Conservation (phyloP, 495 filamentous ascomycete genomes). For the Physcia stellaris region DNA sequence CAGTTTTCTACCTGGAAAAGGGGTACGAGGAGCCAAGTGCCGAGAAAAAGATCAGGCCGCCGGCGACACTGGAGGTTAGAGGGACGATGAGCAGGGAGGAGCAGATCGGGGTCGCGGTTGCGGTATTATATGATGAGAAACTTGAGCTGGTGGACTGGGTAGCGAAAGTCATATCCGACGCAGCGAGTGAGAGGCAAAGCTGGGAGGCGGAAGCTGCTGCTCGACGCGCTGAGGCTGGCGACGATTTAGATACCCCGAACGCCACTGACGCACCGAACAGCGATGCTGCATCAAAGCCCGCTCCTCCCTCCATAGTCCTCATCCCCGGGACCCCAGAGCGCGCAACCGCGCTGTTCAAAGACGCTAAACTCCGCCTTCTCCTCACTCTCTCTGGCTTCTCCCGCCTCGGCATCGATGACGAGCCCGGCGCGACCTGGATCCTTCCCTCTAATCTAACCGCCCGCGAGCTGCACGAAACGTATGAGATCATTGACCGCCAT, state of each 20-base stretch:
- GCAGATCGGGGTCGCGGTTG: constrained; percentile 66
- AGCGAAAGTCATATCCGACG: constrained; percentile 50
- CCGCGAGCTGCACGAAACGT: constrained; percentile 44
- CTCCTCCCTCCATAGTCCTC: constrained; percentile 36
- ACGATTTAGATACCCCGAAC: constrained; percentile 1
- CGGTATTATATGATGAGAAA: constrained; percentile 63
- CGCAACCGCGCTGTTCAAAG: constrained; percentile 68
- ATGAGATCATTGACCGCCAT: constrained; percentile 51
- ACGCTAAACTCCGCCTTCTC: constrained; percentile 79
- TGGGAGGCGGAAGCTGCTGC: constrained; percentile 66
- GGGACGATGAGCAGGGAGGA: constrained; percentile 48
- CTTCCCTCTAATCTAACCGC: constrained; percentile 54
- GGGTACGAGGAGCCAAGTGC: constrained; percentile 73
- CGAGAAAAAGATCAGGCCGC: constrained; percentile 42
- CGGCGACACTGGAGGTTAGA: constrained; percentile 70
- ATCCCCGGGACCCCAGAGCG: constrained; percentile 54
- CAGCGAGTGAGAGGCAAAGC: constrained; percentile 56
- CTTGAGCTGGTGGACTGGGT: constrained; percentile 69
- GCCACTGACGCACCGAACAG: constrained; percentile 17
- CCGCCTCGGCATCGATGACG: constrained; percentile 51
- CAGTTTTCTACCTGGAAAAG: constrained; percentile 75
- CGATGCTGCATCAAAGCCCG: constrained; percentile 5
- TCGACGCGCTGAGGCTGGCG: constrained; percentile 21
- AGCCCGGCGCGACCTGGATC: constrained; percentile 65
- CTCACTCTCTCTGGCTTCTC: constrained; percentile 65